Percentiles rank a stretch among this genome's conserved stretches.
These are phyloP conservation scores for Podaxis pistillaris DNA, from an alignment of 768 basidiomycete genomes.

Conservation along the genomic window DNA sequence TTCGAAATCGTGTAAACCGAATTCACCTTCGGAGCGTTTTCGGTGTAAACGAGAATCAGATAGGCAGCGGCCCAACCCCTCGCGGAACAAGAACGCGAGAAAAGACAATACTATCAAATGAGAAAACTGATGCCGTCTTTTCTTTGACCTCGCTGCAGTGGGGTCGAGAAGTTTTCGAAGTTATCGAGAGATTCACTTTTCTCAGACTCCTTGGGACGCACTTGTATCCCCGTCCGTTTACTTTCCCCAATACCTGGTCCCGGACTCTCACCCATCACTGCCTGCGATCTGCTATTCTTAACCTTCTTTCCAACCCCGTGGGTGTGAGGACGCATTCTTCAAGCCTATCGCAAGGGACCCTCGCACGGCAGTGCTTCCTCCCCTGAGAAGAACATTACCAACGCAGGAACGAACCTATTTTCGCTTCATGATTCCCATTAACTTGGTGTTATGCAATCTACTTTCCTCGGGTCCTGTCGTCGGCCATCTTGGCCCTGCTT, in stretches of 20 bases:
- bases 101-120: neutral
- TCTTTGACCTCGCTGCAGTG: neutral
- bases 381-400: neutral
- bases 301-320: neutral
- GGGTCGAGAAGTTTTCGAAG: neutral
- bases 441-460: too few relatives aligned
- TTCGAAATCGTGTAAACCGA: neutral
- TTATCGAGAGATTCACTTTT: neutral
- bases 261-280: neutral
- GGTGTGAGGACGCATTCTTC: neutral
- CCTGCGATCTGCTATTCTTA: neutral
- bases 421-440: neutral
- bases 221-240: neutral
- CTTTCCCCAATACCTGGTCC: neutral
- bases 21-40: neutral
- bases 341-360: neutral
- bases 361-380: conserved; percentile 8
- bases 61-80: neutral
- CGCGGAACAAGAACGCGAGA: neutral
- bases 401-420: neutral
- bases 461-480: neutral
- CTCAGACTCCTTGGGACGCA: neutral
- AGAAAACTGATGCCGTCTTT: neutral
- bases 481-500: neutral
- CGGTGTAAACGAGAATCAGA: neutral